Evolutionary conservation across 352 stramenopile genomes (phyloP).

Genomic region (Phytophthora quininea): DNA sequence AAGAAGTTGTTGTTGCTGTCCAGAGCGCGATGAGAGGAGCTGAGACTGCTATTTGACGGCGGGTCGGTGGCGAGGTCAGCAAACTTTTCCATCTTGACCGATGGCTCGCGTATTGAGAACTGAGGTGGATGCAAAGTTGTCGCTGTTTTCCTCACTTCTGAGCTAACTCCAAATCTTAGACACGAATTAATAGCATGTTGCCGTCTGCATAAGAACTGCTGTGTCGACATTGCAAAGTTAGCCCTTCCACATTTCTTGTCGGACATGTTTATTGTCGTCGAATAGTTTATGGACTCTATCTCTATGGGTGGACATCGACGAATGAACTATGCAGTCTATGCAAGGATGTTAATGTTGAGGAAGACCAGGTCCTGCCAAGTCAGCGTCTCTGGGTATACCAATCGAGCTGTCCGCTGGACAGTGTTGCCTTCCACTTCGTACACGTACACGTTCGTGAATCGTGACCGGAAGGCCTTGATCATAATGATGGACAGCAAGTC

Average conservation of each 20-base stretch:
- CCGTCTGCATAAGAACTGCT: too few species aligned
- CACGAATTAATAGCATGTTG: too few species aligned
- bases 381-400: slow-evolving; percentile 41
- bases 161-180: too few species aligned
- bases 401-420: slow-evolving; percentile 31
- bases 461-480: slow-evolving; percentile 41
- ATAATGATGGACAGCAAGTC: slow-evolving; percentile 43
- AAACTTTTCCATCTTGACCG: slow-evolving; percentile 16
- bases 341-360: slow-evolving; percentile 38
- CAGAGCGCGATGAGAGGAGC: background rate
- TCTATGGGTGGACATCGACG: too few species aligned
- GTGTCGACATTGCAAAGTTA: too few species aligned
- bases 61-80: slow-evolving; percentile 8
- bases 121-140: background rate
- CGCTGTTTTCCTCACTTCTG: background rate
- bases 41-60: background rate
- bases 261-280: too few species aligned
- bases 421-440: slow-evolving; percentile 39
- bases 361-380: slow-evolving; percentile 38
- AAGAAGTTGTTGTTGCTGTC: slow-evolving; percentile 1
- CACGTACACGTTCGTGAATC: slow-evolving; percentile 46
- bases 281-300: too few species aligned
- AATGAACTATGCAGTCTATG: slow-evolving; percentile 6
- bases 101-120: background rate
- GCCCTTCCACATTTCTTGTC: too few species aligned